A percentile compares a stretch with the other conserved stretches of the same genome.
These are phyloP conservation scores for Teunomyces kruisii DNA, from an alignment of 805 yeast species.

Conservation along the genomic window DNA sequence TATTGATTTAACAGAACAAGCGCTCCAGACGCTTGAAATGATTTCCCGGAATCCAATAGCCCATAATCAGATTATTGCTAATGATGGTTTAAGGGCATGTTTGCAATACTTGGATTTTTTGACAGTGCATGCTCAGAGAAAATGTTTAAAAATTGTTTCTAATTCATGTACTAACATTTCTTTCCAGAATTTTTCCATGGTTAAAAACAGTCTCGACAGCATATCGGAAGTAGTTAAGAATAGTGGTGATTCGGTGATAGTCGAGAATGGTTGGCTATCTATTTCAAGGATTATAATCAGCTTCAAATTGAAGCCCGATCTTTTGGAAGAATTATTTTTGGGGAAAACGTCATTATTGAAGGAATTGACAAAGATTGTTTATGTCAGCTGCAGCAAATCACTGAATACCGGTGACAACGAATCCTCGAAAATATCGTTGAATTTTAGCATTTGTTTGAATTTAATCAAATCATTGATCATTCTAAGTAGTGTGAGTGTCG, in stretches of 20 bases:
- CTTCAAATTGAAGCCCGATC: conserved; percentile 42
- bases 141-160: conserved; percentile 71
- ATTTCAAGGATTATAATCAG: conserved; percentile 57
- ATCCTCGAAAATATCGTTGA: conserved; percentile 21
- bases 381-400: conserved; percentile 27
- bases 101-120: conserved; percentile 81
- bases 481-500: conserved; percentile 44
- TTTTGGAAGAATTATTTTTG: conserved; percentile 45
- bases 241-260: conserved; percentile 56
- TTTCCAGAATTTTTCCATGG: conserved; percentile 41
- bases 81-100: conserved; percentile 64
- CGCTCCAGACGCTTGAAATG: conserved; percentile 69
- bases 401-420: conserved; percentile 14
- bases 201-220: conserved; percentile 58
- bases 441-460: conserved; percentile 39
- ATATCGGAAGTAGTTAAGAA: conserved; percentile 56
- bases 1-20: conserved; percentile 92
- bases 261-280: conserved; percentile 66
- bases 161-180: conserved; percentile 59
- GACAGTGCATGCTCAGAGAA: conserved; percentile 84
- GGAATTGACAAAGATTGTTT: conserved; percentile 22
- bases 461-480: conserved; percentile 46
- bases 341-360: conserved; percentile 16
- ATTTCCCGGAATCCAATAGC: conserved; percentile 57
- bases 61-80: conserved; percentile 48